Base-by-base conservation (phyloP, 805 yeast genomes). In the Saturnispora saitoi region DNA sequence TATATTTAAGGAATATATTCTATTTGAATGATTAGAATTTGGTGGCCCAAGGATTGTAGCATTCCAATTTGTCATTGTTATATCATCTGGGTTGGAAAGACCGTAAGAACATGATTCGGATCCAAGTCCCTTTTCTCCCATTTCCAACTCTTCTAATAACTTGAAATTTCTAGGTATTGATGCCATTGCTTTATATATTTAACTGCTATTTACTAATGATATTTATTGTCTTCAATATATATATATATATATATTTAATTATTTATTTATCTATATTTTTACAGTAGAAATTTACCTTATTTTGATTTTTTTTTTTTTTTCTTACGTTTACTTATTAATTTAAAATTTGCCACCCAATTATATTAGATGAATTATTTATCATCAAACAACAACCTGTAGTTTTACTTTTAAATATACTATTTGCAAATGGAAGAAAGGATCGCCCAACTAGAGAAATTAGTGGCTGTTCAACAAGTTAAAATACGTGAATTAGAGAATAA, bases 41-140 rank as follows among this genome's bases (percentile, higher is more conserved):
- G 99, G 99, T 4, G 99, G 99, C 0, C 99, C 99, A 55, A 93
- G 71, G 46, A 93, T 91, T 31, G 99, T 93, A 11, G 97, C 99
- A 68, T 90, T 93, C 99, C 99, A 93, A 59, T 83, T 69, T 10
- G 95, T 85, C 95, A 93, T 87, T 45, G 89, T 72, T 56, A 90
- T 86, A 64, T 93, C 99, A 59, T 86, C 95, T 53, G 84, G 81
- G 59, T 87, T 91, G 22, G 87, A 81, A 42, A 93, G 75, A 0
- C 99, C 99, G 60, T 93, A 88, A 20, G 98, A 91, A 64, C 96
- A 90, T 14, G 95, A 86, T 66, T 93, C 98, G 24, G 97, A 93
- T 19, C 98, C 97, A 43, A 86, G 72, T 19, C 99, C 99, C 66
- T 93, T 93, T 64, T 93, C 99, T 43, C 99, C 99, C 60, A 91